Conservation (phyloP, 129 eudicot species). For the Pittosporum tobira region DNA sequence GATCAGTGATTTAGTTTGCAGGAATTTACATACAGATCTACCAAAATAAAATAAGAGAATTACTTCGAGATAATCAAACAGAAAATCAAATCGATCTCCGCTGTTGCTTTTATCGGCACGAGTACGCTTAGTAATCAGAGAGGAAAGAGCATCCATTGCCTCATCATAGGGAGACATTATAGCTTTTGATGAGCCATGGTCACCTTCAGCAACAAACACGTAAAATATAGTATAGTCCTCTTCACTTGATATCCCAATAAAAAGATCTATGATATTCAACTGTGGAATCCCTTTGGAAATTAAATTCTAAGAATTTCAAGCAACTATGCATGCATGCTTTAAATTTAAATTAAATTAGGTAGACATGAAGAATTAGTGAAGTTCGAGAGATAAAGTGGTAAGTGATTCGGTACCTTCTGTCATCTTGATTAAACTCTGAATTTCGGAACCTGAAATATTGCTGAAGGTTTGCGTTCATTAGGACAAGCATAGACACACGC, state of each 20-base stretch:
- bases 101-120: slow-evolving; percentile 67
- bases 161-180: slow-evolving; percentile 49
- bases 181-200: slow-evolving; percentile 19
- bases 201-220: slow-evolving; percentile 17
- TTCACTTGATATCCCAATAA: not conserved
- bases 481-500: not conserved
- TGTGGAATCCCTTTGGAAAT: too few relatives aligned
- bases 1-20: not conserved
- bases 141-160: slow-evolving; percentile 87
- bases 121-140: slow-evolving; percentile 70
- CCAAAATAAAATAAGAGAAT: not conserved
- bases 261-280: too few relatives aligned
- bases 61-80: slow-evolving; percentile 75
- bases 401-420: slow-evolving; percentile 6
- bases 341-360: not conserved
- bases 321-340: not conserved
- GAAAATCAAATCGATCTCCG: slow-evolving; percentile 52
- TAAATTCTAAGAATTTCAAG: too few relatives aligned
- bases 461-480: not conserved
- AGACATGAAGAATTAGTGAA: not conserved
- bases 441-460: slow-evolving; percentile 1
- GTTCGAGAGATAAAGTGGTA: not conserved
- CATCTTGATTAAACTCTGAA: slow-evolving; percentile 2
- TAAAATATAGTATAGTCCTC: not conserved
- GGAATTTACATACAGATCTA: not conserved